Evolutionary conservation across 2,329 filamentous ascomycete genomes (phyloP).

Genomic region (Xylariaceae sp.): DNA sequence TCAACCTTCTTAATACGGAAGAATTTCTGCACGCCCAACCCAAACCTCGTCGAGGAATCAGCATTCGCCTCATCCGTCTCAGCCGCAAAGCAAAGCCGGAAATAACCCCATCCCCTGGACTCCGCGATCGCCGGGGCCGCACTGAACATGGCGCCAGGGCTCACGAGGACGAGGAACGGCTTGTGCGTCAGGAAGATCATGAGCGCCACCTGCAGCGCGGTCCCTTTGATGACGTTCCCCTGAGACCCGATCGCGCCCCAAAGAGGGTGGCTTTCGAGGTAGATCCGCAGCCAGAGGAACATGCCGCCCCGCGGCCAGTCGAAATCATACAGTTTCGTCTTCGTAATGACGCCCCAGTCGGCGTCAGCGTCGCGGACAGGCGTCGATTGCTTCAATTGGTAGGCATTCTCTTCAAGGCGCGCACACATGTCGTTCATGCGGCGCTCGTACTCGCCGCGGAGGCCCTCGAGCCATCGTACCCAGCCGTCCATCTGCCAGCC

Average conservation of each 20-base stretch:
- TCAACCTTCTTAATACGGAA: slow-evolving; percentile 68
- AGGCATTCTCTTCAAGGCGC: slow-evolving; percentile 65
- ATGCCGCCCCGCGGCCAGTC: slow-evolving; percentile 81
- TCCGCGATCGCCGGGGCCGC: slow-evolving; percentile 57
- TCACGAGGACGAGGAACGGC: slow-evolving; percentile 65
- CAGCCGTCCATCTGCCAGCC: slow-evolving; percentile 81
- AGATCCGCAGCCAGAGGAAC: slow-evolving; percentile 80
- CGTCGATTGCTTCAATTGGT: slow-evolving; percentile 60
- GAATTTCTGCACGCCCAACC: slow-evolving; percentile 66
- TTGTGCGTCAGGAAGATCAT: slow-evolving; percentile 68
- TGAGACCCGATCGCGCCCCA: slow-evolving; percentile 38
- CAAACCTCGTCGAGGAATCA: slow-evolving; percentile 59
- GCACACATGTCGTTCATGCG: slow-evolving; percentile 78
- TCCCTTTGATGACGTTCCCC: slow-evolving; percentile 45
- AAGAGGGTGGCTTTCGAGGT: slow-evolving; percentile 71
- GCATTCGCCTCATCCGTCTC: slow-evolving; percentile 68
- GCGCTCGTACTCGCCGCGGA: slow-evolving; percentile 78
- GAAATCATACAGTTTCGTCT: slow-evolving; percentile 71
- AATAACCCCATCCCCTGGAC: slow-evolving; percentile 64
- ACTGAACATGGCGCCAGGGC: slow-evolving; percentile 71
- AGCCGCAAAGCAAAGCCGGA: slow-evolving; percentile 80
- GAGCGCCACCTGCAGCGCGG: slow-evolving; percentile 59
- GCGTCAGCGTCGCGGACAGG: slow-evolving; percentile 41
- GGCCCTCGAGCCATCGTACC: slow-evolving; percentile 85
- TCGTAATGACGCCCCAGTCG: slow-evolving; percentile 73